Percentiles rank a stretch among this genome's conserved stretches.
Evolutionary conservation across 2,329 filamentous ascomycete species (phyloP).

Genomic region (Ophiostoma australiae): DNA sequence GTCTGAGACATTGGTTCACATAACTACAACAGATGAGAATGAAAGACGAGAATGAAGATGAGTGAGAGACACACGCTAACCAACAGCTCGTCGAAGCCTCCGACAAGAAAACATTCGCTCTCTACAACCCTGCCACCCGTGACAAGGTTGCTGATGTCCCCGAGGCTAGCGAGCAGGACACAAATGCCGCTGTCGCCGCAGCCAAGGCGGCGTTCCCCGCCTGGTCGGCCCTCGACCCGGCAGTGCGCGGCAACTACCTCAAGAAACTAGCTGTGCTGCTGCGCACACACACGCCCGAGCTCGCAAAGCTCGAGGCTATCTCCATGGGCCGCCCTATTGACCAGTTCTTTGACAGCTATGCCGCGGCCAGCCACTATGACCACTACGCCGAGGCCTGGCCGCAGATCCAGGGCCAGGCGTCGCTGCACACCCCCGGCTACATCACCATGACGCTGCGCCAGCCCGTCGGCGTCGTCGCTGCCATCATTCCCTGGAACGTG

Average conservation of each 20-base stretch:
- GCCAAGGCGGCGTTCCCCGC: slow-evolving; percentile 43
- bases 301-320: slow-evolving; percentile 43
- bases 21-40: neutral
- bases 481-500: slow-evolving; percentile 63
- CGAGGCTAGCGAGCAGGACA: slow-evolving; percentile 42
- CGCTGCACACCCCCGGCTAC: slow-evolving; percentile 45
- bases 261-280: slow-evolving; percentile 45
- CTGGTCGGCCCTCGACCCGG: slow-evolving; percentile 41
- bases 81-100: slow-evolving; percentile 42
- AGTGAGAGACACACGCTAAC: neutral
- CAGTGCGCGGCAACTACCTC: slow-evolving; percentile 38
- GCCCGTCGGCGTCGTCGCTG: slow-evolving; percentile 49
- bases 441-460: slow-evolving; percentile 45
- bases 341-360: slow-evolving; percentile 37
- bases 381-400: slow-evolving; percentile 43
- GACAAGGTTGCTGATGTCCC: slow-evolving; percentile 40
- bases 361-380: slow-evolving; percentile 37
- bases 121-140: slow-evolving; percentile 42
- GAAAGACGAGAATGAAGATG: neutral
- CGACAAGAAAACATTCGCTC: slow-evolving; percentile 41
- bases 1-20: neutral
- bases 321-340: slow-evolving; percentile 43
- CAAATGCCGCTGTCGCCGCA: slow-evolving; percentile 41
- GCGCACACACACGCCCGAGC: slow-evolving; percentile 38
- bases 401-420: slow-evolving; percentile 42